Evolutionary conservation across 108 stramenopile genomes (phyloP), one percentile per base, ranked within the genome.

Genomic region (Stephanodiscus minutulus): DNA sequence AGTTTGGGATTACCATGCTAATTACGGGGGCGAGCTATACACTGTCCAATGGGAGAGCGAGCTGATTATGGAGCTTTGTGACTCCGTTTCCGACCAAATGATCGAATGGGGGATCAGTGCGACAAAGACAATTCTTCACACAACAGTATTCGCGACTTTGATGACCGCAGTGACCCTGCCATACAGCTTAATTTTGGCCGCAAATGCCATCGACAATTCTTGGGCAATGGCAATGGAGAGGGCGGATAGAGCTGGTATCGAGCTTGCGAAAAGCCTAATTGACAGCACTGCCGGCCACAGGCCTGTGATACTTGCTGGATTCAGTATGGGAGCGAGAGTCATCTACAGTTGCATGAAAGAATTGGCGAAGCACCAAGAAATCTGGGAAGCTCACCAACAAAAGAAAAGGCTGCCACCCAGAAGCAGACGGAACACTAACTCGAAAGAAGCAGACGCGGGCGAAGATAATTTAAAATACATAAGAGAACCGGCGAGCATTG

Each of bases 271-370:
- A 52, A 90, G 87, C n/a, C 71, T 98, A 9, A 77, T 96, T 12
- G 85, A 87, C 54, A 88, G 92, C 41, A 71, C 78, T 13, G 90
- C 91, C 17, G 98, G 98, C 2, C 86, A 86, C 29, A 83, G 97
- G 25, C 98, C 98, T 28, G 96, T 98, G 7, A 92, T 91, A 4
- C 82, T 99, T 31, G 75, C 97, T 18, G 98, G 98, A 29, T 99
- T 88, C 70, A 94, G 92, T 0, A 95, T 99, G 87, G 98, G 98
- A 31, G 98, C 96, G 0, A 74, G 97, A 65, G 90, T 93, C 25
- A 91, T 99, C 41, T 97, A 98, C 70, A 75, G 89, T 6, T 97
- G 96, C 60, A 73, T 98, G 64, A 95, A 97, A 72, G 92, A 96
- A 59, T 70, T 98, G 21, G 92, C 92, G 20, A 75, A 81, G n/a